Conservation (phyloP, 2,329 filamentous ascomycete genomes). For the Neonectria magnoliae region DNA sequence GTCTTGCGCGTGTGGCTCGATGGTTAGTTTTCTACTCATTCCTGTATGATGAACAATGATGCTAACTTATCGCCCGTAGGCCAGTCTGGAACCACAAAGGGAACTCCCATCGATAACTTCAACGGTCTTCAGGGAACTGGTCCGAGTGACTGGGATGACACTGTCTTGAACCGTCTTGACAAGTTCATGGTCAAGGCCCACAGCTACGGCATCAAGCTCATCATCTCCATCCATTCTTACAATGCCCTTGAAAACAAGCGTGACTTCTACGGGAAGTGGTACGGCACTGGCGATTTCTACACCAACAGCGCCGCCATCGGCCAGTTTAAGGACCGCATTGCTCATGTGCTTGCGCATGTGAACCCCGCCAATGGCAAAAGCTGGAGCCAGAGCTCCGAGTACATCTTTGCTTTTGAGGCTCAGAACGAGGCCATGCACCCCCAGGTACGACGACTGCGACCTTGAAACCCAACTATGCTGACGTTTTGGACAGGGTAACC, state of each 20-base stretch:
- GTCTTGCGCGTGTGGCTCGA: conserved; percentile 22
- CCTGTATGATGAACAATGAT: background rate
- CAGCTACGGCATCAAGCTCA: conserved; percentile 11
- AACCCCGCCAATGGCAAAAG: conserved; percentile 26
- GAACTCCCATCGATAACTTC: conserved; percentile 2
- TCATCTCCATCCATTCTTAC: conserved; percentile 12
- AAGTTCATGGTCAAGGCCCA: conserved; percentile 15
- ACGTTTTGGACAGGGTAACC: conserved; percentile 23
- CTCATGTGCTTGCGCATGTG: conserved; percentile 4
- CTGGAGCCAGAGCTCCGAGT: conserved; percentile 33
- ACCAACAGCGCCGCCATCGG: background rate
- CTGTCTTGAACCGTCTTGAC: conserved; percentile 18
- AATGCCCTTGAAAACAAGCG: conserved; percentile 7
- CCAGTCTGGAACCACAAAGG: background rate
- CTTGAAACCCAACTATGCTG: background rate
- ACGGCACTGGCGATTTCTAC: conserved; percentile 12
- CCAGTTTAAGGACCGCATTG: conserved; percentile 4
- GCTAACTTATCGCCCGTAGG: background rate
- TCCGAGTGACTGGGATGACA: background rate
- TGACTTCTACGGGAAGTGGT: conserved; percentile 16
- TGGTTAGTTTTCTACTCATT: background rate
- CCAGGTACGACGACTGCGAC: conserved; percentile 10
- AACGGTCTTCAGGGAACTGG: background rate
- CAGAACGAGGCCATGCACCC: conserved; percentile 39
- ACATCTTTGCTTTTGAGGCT: conserved; percentile 39